Evolutionary conservation across 164 flowering plant species (phyloP).

Genomic region (Berberis vulgaris): DNA sequence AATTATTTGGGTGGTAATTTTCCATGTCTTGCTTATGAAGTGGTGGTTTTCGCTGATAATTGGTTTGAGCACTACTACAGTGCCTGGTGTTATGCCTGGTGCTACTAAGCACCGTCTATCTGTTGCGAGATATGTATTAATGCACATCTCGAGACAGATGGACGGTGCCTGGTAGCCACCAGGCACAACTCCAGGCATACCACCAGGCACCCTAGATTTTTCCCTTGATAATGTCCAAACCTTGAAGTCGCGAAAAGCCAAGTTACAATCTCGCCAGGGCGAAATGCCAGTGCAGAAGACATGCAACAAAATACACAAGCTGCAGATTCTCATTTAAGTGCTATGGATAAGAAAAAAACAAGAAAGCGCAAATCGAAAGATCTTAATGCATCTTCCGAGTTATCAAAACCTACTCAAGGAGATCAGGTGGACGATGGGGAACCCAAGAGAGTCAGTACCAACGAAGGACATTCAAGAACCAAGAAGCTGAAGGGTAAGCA

Average conservation of each 20-base stretch:
- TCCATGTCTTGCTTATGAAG: too few species aligned
- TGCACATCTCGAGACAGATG: too few species aligned
- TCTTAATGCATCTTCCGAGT: constrained; percentile 9
- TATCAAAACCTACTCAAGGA: constrained; percentile 9
- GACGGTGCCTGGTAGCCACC: too few species aligned
- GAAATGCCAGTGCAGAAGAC: constrained; percentile 12
- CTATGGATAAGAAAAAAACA: constrained; percentile 13
- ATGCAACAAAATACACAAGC: constrained; percentile 14
- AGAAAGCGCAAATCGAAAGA: constrained; percentile 28
- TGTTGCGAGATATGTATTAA: too few species aligned
- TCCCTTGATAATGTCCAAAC: constrained; percentile 48
- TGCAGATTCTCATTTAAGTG: constrained; percentile 11
- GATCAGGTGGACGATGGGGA: constrained; percentile 14
- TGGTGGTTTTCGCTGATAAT: too few species aligned
- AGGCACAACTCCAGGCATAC: too few species aligned
- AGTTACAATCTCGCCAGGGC: constrained; percentile 28
- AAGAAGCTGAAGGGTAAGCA: constrained; percentile 34
- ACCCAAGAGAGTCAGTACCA: constrained; percentile 4
- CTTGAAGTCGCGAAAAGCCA: constrained; percentile 45
- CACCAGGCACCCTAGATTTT: too few species aligned
- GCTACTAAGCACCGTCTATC: too few species aligned
- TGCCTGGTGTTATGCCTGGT: too few species aligned
- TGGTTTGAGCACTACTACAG: too few species aligned
- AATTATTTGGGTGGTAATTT: too few species aligned
- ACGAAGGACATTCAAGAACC: constrained; percentile 8